Percentiles rank a stretch among this genome's conserved stretches.
Conservation (phyloP, 1,139 yeast genomes). For the Diutina mesorugosa region DNA sequence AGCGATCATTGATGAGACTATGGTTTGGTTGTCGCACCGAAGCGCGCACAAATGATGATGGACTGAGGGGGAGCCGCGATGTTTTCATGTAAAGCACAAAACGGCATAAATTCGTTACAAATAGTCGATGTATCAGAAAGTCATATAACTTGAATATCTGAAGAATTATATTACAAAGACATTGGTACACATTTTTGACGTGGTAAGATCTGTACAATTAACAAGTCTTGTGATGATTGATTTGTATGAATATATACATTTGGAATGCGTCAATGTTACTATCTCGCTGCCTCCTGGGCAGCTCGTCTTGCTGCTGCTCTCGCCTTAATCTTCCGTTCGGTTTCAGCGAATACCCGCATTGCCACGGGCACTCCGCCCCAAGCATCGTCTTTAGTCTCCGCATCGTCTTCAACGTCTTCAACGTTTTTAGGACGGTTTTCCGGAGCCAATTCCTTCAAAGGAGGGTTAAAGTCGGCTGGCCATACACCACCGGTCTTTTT, state of each 20-base stretch:
- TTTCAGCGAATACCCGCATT: slow-evolving; percentile 70
- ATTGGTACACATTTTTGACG: too few relatives aligned
- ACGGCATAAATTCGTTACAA: too few relatives aligned
- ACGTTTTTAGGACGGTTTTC: slow-evolving; percentile 21
- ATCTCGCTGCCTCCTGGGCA: background rate
- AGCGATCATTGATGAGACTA: background rate
- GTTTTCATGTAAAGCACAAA: background rate
- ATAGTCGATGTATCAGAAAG: too few relatives aligned
- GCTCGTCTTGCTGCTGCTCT: background rate
- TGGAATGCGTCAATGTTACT: background rate
- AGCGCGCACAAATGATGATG: background rate
- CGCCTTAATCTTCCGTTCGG: slow-evolving; percentile 56
- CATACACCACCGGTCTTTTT: slow-evolving; percentile 42
- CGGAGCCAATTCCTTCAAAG: slow-evolving; percentile 21
- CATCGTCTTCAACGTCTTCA: slow-evolving; percentile 5
- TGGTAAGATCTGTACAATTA: too few relatives aligned
- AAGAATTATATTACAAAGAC: too few relatives aligned
- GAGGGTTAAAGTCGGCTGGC: slow-evolving; percentile 78
- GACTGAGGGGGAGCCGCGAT: background rate
- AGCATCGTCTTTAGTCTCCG: slow-evolving; percentile 18
- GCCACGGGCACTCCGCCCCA: slow-evolving; percentile 70
- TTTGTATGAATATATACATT: background rate
- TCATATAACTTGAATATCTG: too few relatives aligned
- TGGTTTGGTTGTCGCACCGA: background rate
- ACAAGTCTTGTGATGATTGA: too few relatives aligned